Evolutionary conservation across 352 stramenopile species (phyloP).

Genomic region (Globisporangium nunn): DNA sequence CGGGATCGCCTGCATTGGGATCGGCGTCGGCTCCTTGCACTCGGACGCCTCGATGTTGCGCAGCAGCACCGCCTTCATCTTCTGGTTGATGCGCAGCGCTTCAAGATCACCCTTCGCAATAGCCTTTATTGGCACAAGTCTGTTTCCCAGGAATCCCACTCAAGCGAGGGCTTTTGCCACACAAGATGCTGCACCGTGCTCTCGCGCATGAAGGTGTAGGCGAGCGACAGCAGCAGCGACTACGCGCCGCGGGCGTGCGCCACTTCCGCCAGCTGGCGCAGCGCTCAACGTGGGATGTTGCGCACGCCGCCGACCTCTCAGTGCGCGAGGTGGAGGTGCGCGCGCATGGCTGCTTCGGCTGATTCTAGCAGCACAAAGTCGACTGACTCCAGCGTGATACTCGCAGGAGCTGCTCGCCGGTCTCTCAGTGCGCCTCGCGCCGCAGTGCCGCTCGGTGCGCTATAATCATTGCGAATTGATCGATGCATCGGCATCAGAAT

Average conservation of each 20-base stretch:
- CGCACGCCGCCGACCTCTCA: conserved; percentile 56
- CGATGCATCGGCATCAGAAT: too few relatives aligned
- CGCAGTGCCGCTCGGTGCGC: conserved; percentile 29
- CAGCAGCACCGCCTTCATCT: conserved; percentile 28
- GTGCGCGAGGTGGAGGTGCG: conserved; percentile 47
- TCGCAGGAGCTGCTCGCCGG: conserved; percentile 43
- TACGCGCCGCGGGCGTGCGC: conserved; percentile 44
- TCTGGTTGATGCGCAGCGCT: background rate
- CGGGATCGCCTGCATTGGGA: conserved; percentile 98
- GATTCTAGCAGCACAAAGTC: background rate
- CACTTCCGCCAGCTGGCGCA: conserved; percentile 49
- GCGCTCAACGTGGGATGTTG: conserved; percentile 51
- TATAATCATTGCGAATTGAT: too few relatives aligned
- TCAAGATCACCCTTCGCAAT: background rate
- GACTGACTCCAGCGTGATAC: background rate
- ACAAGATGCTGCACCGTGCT: conserved; percentile 50
- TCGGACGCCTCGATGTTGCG: conserved; percentile 81
- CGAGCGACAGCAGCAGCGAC: conserved; percentile 30
- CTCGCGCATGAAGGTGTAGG: conserved; percentile 46
- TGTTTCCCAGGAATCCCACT: background rate
- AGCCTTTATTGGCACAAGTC: background rate
- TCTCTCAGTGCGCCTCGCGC: conserved; percentile 49
- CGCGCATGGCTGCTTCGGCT: background rate
- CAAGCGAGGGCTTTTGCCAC: background rate
- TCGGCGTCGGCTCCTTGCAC: conserved; percentile 98